Base-by-base conservation (phyloP, 192 early-diverging fungal genomes). In the Backusella parvicylindrica region DNA sequence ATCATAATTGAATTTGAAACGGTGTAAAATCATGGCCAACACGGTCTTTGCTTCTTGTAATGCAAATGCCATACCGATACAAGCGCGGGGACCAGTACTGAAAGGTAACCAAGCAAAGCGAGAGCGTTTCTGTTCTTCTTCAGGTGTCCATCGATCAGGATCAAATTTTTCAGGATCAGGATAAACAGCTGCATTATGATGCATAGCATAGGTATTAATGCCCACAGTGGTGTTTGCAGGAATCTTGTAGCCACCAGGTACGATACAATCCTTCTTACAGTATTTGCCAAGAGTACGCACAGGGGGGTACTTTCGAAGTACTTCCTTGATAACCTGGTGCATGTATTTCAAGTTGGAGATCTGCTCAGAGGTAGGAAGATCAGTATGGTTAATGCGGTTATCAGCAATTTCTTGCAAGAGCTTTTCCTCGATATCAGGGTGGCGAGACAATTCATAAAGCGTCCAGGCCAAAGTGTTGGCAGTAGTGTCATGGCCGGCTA, bases 31-130 rank as follows among this genome's bases (percentile, higher is more conserved):
- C 71, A 80, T 83, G 31, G 85, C 84, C 41, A 88, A 56, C 1
- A 84, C 84, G 7, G 86, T 81, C 21, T 84, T 86, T 11, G 82
- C 84, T 70, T 91, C 89, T 78, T 85, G 81, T 60, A 90, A 38
- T 16, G 89, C 88, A 81, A 90, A 88, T 33, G 30, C 60, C 75
- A 72, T 81, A 37, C 81, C 81, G 40, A 82, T 82, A 73, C 81
- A 82, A n/a, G 67, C 74, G 18, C 81, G 64, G 36, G 74, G 69
- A 16, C 81, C 81, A 23, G 73, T 70, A 40, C 74, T 78, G 36
- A 82, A 82, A n/a, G 77, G 81, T n/a, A 82, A 50, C 76, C 76
- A 82, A 28, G 81, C 53, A 50, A 66, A 72, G 6, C 63, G 64
- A 26, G 68, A 71, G 23, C 75, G 74, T 12, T 75, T 75, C 18